phyloP scores from a whole-genome alignment of 306 rosid genomes.

The Canavalia gladiata region DNA sequence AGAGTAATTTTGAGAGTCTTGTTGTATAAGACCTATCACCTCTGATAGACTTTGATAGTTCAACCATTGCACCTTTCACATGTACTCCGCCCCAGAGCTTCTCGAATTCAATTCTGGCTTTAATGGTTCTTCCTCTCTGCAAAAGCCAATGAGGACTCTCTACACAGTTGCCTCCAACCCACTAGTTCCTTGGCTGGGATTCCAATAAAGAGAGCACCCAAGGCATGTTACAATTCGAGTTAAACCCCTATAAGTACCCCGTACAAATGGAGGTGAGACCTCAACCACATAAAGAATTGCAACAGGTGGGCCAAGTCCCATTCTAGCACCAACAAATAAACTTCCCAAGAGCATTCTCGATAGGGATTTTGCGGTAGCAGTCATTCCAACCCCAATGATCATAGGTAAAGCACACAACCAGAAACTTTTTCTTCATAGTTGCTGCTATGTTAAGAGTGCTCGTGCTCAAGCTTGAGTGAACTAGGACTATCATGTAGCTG shows the following conservation, averaged over 20 bases:
- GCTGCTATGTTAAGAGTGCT: too few relatives aligned
- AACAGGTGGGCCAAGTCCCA: conserved; percentile 90
- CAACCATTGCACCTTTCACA: conserved; percentile 78
- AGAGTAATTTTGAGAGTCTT: conserved; percentile 62
- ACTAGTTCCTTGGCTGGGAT: conserved; percentile 75
- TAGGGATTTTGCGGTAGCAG: conserved; percentile 74
- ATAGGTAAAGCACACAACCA: conserved; percentile 89
- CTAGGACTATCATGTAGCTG: too few relatives aligned
- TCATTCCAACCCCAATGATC: conserved; percentile 83
- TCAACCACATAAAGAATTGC: conserved; percentile 88
- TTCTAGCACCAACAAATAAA: conserved; percentile 84
- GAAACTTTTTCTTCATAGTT: conserved; percentile 65
- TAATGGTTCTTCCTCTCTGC: conserved; percentile 78
- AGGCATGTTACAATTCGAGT: conserved; percentile 91
- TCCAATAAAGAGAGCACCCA: conserved; percentile 73
- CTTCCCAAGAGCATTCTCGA: conserved; percentile 93
- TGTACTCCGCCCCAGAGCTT: conserved; percentile 77
- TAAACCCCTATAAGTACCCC: conserved; percentile 82
- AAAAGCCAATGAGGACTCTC: conserved; percentile 93
- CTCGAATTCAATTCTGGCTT: conserved; percentile 81
- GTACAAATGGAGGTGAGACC: conserved; percentile 80
- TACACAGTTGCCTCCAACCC: conserved; percentile 89
- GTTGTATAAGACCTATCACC: conserved; percentile 68
- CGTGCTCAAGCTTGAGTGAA: too few relatives aligned
- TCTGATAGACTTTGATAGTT: conserved; percentile 70